A percentile compares a stretch with the other conserved stretches of the same genome.
Conservation (phyloP, 2,329 filamentous ascomycete species). For the Colletotrichum endophyticum region DNA sequence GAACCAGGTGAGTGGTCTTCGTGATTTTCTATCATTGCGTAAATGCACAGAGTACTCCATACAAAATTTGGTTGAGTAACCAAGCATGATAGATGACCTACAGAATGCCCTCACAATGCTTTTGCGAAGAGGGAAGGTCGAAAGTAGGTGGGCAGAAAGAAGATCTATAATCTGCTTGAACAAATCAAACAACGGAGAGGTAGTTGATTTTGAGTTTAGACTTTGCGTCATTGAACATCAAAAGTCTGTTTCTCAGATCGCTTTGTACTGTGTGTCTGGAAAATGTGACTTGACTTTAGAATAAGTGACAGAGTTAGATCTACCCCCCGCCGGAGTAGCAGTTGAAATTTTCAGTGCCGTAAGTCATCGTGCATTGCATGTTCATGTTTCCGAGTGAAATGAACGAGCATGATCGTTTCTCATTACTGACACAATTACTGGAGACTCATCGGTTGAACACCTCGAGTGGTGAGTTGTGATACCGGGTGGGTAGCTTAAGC, state of each 20-base stretch:
- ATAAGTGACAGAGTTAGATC: neutral
- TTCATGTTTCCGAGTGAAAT: neutral
- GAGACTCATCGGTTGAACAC: neutral
- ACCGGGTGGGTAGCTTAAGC: neutral
- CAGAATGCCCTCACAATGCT: neutral
- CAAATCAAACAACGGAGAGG: neutral
- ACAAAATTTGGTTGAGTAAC: neutral
- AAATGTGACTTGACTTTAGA: neutral
- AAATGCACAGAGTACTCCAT: neutral
- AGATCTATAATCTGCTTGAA: neutral
- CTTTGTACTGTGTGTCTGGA: neutral
- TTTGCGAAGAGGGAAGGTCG: neutral
- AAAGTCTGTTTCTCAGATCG: neutral
- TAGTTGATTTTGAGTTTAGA: neutral
- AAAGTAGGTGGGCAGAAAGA: rapidly evolving
- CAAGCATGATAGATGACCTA: neutral
- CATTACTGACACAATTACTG: neutral
- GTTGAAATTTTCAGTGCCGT: rapidly evolving
- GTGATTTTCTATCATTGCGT: neutral
- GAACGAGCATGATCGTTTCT: neutral
- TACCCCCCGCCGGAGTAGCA: no score
- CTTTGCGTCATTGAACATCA: neutral
- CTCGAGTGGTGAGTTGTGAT: neutral
- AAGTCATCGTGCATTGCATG: rapidly evolving
- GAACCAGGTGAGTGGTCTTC: neutral